Evolutionary conservation across 441 rosid species (phyloP), one percentile per base, ranked within the genome.

Genomic region (Erodium chrysanthum): DNA sequence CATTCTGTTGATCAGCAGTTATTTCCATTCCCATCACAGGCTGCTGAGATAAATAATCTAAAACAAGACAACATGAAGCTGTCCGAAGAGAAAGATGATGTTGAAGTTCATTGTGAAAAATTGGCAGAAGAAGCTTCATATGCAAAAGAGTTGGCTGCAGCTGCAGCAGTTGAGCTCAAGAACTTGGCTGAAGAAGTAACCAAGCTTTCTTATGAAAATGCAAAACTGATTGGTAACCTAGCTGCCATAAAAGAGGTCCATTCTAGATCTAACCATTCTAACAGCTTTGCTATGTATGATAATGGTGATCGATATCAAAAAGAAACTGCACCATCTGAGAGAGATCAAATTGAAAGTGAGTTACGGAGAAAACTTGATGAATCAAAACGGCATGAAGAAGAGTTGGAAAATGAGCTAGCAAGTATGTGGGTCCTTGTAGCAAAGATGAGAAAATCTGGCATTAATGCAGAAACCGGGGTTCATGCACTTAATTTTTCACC

Each of bases 111-210:
- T 35, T 67, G 83, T 71, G 81, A 77, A 71, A 88, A 88, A 76
- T 74, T 90, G 68, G 83, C 85, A 15, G 96, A 93, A 80, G 96
- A 90, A 86, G 92, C 95, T 69, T 80, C 91, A 46, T 88, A 87
- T 76, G 97, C 98, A 68, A 93, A 89, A 77, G 97, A 89, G 79
- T 79, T 90, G 76, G 98, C 97, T 1, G 81, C 95, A 0, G 96
- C 98, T 11, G 98, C 98, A 1, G 96, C 96, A 60, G 85, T 87
- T 75, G 98, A 93, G 76, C 96, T 93, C 56, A 86, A 68, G 63
- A 88, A 87, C 81, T 80, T 93, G 80, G 97, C 97, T 23, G 91
- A 81, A 80, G 97, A 93, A 88, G 98, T 93, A 67, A 85, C 98
- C 66, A 82, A 81, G 70, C 95, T 90, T 60, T 82, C 96, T 77